Percentiles rank a stretch among this genome's conserved stretches.
Conservation (phyloP, 345 rosid species). For the Lenwebbia sp. region DNA sequence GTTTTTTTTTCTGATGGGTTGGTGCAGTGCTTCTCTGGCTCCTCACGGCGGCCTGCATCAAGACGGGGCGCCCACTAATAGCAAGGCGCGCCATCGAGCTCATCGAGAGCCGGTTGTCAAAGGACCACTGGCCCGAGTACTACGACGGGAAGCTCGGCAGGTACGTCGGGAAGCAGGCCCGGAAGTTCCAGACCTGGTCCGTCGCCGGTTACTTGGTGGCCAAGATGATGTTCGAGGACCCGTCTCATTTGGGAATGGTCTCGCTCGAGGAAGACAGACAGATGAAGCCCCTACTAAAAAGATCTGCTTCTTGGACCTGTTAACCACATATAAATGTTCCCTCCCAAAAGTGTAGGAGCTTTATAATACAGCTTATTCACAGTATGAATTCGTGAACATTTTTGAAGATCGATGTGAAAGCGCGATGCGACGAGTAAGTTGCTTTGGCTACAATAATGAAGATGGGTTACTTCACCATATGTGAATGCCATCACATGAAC, state of each 20-base stretch:
- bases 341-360: background rate
- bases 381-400: background rate
- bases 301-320: conserved; percentile 54
- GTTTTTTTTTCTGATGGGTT: background rate
- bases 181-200: conserved; percentile 69
- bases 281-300: conserved; percentile 41
- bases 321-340: background rate
- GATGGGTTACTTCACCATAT: background rate
- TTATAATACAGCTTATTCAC: background rate
- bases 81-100: conserved; percentile 50
- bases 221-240: conserved; percentile 60
- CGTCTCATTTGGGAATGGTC: conserved; percentile 58
- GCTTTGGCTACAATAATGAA: background rate
- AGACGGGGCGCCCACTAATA: conserved; percentile 60
- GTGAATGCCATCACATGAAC: background rate
- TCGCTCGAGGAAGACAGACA: conserved; percentile 60
- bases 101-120: conserved; percentile 33
- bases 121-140: conserved; percentile 68
- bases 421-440: background rate
- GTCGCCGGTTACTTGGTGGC: conserved; percentile 60
- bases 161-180: conserved; percentile 48
- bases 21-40: conserved; percentile 56
- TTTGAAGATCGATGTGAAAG: background rate
- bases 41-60: conserved; percentile 57
- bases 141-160: conserved; percentile 52